Conservation (phyloP, 164 flowering plant species). For the Macadamia tetraphylla region DNA sequence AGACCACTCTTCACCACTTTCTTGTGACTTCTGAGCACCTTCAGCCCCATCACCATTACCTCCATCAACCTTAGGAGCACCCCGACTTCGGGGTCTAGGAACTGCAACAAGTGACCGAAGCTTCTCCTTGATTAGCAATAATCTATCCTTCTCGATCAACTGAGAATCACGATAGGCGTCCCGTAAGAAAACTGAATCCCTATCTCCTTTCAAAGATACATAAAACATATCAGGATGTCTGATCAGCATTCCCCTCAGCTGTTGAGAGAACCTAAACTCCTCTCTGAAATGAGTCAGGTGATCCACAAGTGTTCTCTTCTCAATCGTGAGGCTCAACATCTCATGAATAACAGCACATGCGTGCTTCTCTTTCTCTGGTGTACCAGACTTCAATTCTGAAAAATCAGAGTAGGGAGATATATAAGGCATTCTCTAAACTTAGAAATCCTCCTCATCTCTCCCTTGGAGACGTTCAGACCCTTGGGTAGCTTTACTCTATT, state of each 20-base stretch:
- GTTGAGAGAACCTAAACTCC: constrained; percentile 92
- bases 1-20: constrained; percentile 48
- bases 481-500: constrained; percentile 76
- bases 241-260: constrained; percentile 84
- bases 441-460: constrained; percentile 64
- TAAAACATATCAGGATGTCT: constrained; percentile 97
- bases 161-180: constrained; percentile 87
- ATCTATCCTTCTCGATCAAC: constrained; percentile 67
- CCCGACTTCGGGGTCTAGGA: constrained; percentile 48
- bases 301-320: constrained; percentile 92
- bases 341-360: constrained; percentile 93
- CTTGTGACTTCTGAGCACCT: constrained; percentile 17
- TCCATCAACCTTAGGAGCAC: constrained; percentile 15
- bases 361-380: constrained; percentile 77
- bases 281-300: constrained; percentile 90
- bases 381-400: constrained; percentile 56
- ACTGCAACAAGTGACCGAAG: constrained; percentile 73
- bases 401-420: constrained; percentile 89
- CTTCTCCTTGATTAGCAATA: constrained; percentile 80
- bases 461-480: constrained; percentile 78
- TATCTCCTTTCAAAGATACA: constrained; percentile 85
- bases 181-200: constrained; percentile 88
- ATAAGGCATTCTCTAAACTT: constrained; percentile 74
- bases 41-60: constrained; percentile 21
- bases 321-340: constrained; percentile 78